phyloP scores from a whole-genome alignment of 1,284 basidiomycete genomes.

The Rhodotorula sp. region DNA sequence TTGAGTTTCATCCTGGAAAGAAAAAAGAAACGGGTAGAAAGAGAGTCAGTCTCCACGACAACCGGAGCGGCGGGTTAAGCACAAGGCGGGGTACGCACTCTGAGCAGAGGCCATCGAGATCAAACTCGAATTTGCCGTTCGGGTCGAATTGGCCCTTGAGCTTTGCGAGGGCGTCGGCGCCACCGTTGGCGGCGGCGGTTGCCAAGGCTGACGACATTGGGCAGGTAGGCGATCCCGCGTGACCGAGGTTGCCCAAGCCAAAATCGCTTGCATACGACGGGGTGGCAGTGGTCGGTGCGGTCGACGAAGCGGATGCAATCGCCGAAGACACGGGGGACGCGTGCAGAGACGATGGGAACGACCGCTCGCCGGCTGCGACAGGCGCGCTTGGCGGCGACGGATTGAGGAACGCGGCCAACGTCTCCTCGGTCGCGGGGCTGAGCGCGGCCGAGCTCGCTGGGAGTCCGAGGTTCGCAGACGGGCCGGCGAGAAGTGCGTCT shows the following conservation, averaged over 20 bases:
- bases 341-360: background rate
- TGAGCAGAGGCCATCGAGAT: conserved; percentile 36
- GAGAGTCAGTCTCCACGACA: too few relatives aligned
- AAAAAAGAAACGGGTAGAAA: too few relatives aligned
- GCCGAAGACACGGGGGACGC: background rate
- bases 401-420: conserved; percentile 2
- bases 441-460: background rate
- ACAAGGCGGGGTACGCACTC: conserved; percentile 24
- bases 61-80: too few relatives aligned
- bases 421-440: background rate
- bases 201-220: background rate
- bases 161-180: background rate
- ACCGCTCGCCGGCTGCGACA: conserved; percentile 1
- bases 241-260: background rate
- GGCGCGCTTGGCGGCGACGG: background rate
- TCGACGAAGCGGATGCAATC: background rate
- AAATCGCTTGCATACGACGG: conserved; percentile 2
- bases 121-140: conserved; percentile 35
- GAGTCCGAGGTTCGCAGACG: background rate
- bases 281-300: background rate
- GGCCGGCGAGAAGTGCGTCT: conserved; percentile 18
- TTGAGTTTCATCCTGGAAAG: conserved; percentile 34
- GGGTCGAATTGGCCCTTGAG: too few relatives aligned
- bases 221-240: background rate
- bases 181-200: background rate